phyloP scores from a whole-genome alignment of 148 eudicot species.

The Rhododendron griersonianum region DNA sequence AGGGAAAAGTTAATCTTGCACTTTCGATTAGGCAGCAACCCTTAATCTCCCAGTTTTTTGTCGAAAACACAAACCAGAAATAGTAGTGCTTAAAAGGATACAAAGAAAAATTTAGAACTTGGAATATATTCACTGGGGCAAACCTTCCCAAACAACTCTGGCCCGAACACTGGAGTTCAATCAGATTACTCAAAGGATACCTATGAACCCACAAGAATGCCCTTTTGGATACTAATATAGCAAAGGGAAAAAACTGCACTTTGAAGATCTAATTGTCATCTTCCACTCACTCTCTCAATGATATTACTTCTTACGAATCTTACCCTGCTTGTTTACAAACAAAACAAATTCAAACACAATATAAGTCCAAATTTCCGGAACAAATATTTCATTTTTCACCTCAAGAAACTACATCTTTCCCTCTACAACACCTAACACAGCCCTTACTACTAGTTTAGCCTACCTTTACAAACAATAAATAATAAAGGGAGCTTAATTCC shows the following conservation, averaged over 20 bases:
- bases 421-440: conserved; percentile 3
- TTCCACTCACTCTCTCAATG: neutral
- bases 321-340: neutral
- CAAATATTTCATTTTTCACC: neutral
- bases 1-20: neutral
- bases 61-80: neutral
- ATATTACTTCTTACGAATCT: neutral
- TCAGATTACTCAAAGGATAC: neutral
- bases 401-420: neutral
- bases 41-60: neutral
- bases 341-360: neutral
- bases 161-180: neutral
- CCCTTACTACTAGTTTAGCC: neutral
- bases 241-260: neutral
- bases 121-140: neutral
- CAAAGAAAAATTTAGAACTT: neutral
- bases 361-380: neutral
- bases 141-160: neutral
- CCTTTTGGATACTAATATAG: neutral
- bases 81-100: neutral
- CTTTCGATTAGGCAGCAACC: neutral
- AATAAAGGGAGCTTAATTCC: neutral
- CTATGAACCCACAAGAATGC: neutral
- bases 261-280: neutral
- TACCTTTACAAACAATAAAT: neutral